Evolutionary conservation across 331 rosid species (phyloP).

Genomic region (Malus hybrid): DNA sequence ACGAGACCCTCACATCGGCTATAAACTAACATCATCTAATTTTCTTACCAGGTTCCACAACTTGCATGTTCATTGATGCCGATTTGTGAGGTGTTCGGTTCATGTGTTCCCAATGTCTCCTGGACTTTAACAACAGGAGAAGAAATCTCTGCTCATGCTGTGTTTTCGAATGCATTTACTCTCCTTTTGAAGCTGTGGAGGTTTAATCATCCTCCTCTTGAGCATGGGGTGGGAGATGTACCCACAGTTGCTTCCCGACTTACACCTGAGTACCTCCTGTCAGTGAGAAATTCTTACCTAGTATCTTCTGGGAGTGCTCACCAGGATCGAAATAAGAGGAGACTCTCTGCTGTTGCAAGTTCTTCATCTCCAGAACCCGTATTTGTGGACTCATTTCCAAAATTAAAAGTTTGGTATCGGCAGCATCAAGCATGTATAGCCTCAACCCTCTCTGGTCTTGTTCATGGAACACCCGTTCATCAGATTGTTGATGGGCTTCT

Average conservation of each 20-base stretch:
- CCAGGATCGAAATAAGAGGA: slow-evolving; percentile 62
- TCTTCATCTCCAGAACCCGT: slow-evolving; percentile 68
- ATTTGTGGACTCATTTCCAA: slow-evolving; percentile 93
- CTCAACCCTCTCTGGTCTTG: slow-evolving; percentile 92
- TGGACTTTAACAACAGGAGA: slow-evolving; percentile 69
- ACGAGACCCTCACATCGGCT: neutral
- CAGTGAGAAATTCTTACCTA: slow-evolving; percentile 74
- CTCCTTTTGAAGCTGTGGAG: slow-evolving; percentile 93
- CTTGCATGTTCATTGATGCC: slow-evolving; percentile 98
- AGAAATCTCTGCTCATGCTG: slow-evolving; percentile 84
- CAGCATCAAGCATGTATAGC: slow-evolving; percentile 98
- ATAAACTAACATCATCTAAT: slow-evolving; percentile 8
- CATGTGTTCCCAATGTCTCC: slow-evolving; percentile 75
- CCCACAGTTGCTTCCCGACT: slow-evolving; percentile 91
- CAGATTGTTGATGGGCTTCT: slow-evolving; percentile 94
- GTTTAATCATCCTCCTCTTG: slow-evolving; percentile 91
- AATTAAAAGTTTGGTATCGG: slow-evolving; percentile 85
- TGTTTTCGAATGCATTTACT: slow-evolving; percentile 92
- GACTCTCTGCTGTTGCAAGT: slow-evolving; percentile 73
- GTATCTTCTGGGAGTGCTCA: slow-evolving; percentile 47
- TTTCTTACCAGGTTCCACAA: slow-evolving; percentile 74
- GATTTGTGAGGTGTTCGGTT: slow-evolving; percentile 95
- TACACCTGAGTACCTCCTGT: slow-evolving; percentile 87
- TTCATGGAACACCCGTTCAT: slow-evolving; percentile 92
- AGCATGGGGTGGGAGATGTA: slow-evolving; percentile 83